Evolutionary conservation across 2,329 filamentous ascomycete genomes (phyloP).

Genomic region (Arthrinium puccinioides): DNA sequence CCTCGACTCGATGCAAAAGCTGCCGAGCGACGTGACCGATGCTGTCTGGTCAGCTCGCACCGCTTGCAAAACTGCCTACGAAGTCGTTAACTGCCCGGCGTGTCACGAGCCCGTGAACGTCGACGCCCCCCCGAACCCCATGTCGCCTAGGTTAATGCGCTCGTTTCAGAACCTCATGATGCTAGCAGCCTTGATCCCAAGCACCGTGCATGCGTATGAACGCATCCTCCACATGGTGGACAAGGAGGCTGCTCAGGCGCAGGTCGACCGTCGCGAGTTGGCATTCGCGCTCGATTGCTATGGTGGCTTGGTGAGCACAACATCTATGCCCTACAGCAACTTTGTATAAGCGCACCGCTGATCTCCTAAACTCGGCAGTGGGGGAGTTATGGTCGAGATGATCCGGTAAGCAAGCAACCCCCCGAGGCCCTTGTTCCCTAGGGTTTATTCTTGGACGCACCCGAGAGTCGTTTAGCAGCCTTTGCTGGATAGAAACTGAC

Average conservation of each 20-base stretch:
- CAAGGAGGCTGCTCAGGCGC: constrained; percentile 37
- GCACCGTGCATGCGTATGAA: constrained; percentile 50
- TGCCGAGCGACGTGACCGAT: constrained; percentile 35
- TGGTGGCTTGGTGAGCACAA: constrained; percentile 43
- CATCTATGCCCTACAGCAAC: constrained; percentile 6
- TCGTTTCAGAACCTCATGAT: constrained; percentile 53
- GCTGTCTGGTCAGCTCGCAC: constrained; percentile 41
- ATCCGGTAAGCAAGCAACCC: no score
- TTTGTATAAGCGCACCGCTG: not conserved
- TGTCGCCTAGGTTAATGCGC: constrained; percentile 33
- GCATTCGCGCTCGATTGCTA: constrained; percentile 37
- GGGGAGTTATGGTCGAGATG: no score
- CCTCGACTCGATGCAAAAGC: constrained; percentile 39
- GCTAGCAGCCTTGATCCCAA: constrained; percentile 49
- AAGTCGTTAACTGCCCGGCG: constrained; percentile 40
- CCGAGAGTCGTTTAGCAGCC: no score
- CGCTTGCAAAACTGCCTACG: constrained; percentile 41
- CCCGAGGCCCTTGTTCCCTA: no score
- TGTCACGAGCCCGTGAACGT: constrained; percentile 38
- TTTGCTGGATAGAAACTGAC: no score
- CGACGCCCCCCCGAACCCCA: constrained; percentile 15
- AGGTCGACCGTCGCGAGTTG: constrained; percentile 31
- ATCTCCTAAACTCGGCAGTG: no score
- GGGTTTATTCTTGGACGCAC: no score
- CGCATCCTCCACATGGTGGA: constrained; percentile 49